Evolutionary conservation across 345 rosid species (phyloP), one percentile per base, ranked within the genome.

Genomic region (Lagerstroemia speciosa): DNA sequence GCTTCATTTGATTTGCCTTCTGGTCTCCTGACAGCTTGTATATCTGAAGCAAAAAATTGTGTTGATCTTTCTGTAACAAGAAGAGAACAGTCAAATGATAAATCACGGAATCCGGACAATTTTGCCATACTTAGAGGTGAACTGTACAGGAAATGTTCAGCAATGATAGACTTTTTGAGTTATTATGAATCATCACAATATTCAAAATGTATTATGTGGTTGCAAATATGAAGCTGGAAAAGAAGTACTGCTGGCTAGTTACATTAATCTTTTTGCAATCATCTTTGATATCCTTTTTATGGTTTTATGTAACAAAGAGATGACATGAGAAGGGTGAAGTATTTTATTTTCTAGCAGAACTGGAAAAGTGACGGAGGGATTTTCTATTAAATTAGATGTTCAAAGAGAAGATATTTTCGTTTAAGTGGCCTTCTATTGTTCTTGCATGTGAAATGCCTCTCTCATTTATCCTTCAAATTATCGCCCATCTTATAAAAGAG

Each of bases 1-100:
- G 97, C 97, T 48, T 94, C 99, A 60, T 84, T 94, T 88, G 98
- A 94, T 71, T 83, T 94, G 78, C 83, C 90, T 74, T 78, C 95
- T 70, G 89, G 74, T 61, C 84, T 84, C 73, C 77, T 91, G 70
- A 77, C 96, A 24, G 87, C 95, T 69, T 89, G 99, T 84, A 88
- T 94, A 69, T 85, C 93, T 66, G 96, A 91, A 83, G 96, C 95
- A 68, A 83, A 88, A 80, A 85, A 75, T 71, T 94, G 96, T 82
- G 78, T 85, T 75, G 88, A 91, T 77, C 89, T 88, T 72, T 83
- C 88, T 63, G 82, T 82, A 30, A 70, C 78, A 63, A 79, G 95
- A 79, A 89, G 80, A 74, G 85, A 77, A 70, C 68, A 83, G 24
- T 84, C 86, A 67, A 86, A 76, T 83, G 96, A 94, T 48, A 83